A percentile compares a stretch with the other conserved stretches of the same genome.
phyloP scores from a whole-genome alignment of 495 filamentous ascomycete genomes.

The Penicillium diatomitis region DNA sequence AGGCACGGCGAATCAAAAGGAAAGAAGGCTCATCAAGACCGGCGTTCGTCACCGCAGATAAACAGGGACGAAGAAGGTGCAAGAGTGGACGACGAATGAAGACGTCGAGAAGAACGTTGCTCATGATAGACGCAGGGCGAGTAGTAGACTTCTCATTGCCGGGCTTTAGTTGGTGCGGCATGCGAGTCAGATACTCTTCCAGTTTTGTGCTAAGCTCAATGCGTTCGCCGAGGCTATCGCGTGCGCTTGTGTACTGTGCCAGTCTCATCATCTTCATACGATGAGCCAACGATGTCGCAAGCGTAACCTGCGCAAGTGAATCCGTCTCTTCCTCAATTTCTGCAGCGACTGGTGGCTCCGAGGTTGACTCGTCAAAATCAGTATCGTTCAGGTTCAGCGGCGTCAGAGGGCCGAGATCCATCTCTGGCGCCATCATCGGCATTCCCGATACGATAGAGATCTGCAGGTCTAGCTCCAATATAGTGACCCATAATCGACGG shows the following conservation, averaged over 20 bases:
- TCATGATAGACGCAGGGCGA: conserved; percentile 3
- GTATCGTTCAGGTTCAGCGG: conserved; percentile 31
- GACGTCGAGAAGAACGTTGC: conserved; percentile 12
- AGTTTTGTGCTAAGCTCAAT: conserved; percentile 7
- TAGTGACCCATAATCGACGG: conserved; percentile 35
- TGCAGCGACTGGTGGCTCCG: conserved; percentile 22
- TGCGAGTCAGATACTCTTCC: conserved; percentile 4
- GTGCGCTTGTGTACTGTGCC: conserved; percentile 1
- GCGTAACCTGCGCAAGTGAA: conserved; percentile 9
- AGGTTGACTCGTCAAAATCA: conserved; percentile 30
- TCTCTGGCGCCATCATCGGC: conserved; percentile 24
- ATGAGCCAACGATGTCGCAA: conserved; percentile 11
- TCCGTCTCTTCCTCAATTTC: conserved; percentile 16
- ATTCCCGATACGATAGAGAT: conserved; percentile 29
- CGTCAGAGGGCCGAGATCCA: conserved; percentile 15
- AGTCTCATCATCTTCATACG: conserved; percentile 10
- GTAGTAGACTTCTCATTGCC: background rate
- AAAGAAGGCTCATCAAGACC: conserved; percentile 1
- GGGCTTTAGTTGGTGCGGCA: conserved; percentile 5
- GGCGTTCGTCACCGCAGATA: conserved; percentile 1
- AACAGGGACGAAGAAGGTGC: conserved; percentile 9
- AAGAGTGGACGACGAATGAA: conserved; percentile 17
- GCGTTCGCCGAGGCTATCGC: conserved; percentile 3
- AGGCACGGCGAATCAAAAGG: conserved; percentile 7
- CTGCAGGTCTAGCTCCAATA: conserved; percentile 36